Evolutionary conservation across 2,329 filamentous ascomycete species (phyloP).

Genomic region (Exophiala spinifera): DNA sequence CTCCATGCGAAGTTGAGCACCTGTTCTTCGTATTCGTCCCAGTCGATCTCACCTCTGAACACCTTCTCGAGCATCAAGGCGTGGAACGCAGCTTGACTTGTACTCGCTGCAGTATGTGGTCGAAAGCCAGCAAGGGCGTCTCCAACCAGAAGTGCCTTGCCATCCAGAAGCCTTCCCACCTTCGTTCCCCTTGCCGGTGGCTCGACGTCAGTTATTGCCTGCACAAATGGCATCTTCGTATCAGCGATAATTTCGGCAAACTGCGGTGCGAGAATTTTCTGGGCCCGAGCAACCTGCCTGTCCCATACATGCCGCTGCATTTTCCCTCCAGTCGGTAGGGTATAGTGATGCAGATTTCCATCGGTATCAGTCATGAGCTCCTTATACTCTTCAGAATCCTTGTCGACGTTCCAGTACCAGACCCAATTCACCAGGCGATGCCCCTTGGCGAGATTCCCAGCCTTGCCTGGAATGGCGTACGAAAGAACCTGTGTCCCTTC

Average conservation of each 20-base stretch:
- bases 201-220: slow-evolving; percentile 24
- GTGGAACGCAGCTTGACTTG: slow-evolving; percentile 39
- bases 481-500: slow-evolving; percentile 40
- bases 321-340: slow-evolving; percentile 34
- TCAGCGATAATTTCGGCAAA: slow-evolving; percentile 43
- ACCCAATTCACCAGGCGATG: slow-evolving; percentile 47
- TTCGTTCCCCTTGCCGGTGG: slow-evolving; percentile 9
- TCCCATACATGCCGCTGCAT: slow-evolving; percentile 36
- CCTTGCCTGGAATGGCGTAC: slow-evolving; percentile 43
- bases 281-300: slow-evolving; percentile 35
- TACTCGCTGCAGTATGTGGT: slow-evolving; percentile 46
- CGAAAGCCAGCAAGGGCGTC: slow-evolving; percentile 46
- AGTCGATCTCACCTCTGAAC: slow-evolving; percentile 26
- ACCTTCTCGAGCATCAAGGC: slow-evolving; percentile 26
- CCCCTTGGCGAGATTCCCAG: slow-evolving; percentile 40
- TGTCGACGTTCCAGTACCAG: slow-evolving; percentile 41
- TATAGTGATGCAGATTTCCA: slow-evolving; percentile 35
- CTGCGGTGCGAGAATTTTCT: slow-evolving; percentile 37
- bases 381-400: slow-evolving; percentile 24
- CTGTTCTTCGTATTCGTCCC: slow-evolving; percentile 24
- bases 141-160: slow-evolving; percentile 36
- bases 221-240: slow-evolving; percentile 42
- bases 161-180: slow-evolving; percentile 13
- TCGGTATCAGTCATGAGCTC: slow-evolving; percentile 34
- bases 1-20: slow-evolving; percentile 20